A percentile compares a stretch with the other conserved stretches of the same genome.
Evolutionary conservation across 2,329 filamentous ascomycete species (phyloP).

Genomic region (Fusarium sp.): DNA sequence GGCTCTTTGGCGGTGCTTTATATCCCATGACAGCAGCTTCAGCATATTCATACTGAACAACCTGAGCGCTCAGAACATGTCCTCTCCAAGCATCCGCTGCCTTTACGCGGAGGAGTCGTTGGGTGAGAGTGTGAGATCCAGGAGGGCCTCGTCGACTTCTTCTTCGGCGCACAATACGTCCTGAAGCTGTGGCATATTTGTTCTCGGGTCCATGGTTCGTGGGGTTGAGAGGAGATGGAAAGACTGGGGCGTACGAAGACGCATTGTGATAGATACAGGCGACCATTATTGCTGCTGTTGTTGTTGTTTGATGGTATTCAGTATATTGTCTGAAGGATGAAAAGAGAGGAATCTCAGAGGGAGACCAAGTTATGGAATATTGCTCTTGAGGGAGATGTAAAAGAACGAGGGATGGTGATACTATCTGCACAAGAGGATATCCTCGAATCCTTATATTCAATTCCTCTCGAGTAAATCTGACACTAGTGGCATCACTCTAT

Average conservation of each 20-base stretch:
- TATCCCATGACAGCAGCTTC: constrained; percentile 13
- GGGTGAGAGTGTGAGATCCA: constrained; percentile 50
- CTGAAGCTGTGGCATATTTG: constrained; percentile 12
- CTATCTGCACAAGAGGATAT: constrained; percentile 23
- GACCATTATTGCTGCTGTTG: constrained; percentile 19
- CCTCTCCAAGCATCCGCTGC: constrained; percentile 53
- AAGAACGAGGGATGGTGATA: constrained; percentile 18
- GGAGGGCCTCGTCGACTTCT: constrained; percentile 26
- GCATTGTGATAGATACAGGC: constrained; percentile 25
- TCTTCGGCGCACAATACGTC: constrained; percentile 34
- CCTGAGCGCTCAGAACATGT: constrained; percentile 44
- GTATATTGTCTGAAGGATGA: constrained; percentile 6
- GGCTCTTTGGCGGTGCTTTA: constrained; percentile 7
- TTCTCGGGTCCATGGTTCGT: constrained; percentile 23
- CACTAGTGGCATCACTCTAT: constrained; percentile 12
- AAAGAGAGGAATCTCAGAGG: background rate
- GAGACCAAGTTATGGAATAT: constrained; percentile 16
- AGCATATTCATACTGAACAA: constrained; percentile 35
- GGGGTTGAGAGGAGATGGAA: constrained; percentile 45
- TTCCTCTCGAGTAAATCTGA: constrained; percentile 15
- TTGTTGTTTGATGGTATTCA: constrained; percentile 4
- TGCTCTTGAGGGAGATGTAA: constrained; percentile 19
- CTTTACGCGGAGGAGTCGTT: constrained; percentile 53
- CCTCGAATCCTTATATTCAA: constrained; percentile 37
- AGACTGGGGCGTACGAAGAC: constrained; percentile 36